Evolutionary conservation across 257 asterid species (phyloP).

Genomic region (Solanum paucissectum): DNA sequence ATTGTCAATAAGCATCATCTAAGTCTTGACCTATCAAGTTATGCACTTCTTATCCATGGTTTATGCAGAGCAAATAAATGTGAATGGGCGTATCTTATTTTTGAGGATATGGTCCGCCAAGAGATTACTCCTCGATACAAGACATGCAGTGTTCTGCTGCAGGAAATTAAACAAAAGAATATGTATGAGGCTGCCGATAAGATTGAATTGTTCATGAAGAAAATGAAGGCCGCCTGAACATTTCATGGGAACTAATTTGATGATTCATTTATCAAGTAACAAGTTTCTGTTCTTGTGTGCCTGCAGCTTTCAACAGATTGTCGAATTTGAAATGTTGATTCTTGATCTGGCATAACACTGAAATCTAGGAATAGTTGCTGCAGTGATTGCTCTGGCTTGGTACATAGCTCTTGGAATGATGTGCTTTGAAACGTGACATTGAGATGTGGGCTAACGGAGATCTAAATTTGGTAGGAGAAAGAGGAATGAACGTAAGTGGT

Average conservation of each 20-base stretch:
- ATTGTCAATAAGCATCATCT: slow-evolving; percentile 57
- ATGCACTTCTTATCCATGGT: slow-evolving; percentile 73
- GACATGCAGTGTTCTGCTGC: slow-evolving; percentile 64
- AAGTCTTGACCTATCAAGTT: slow-evolving; percentile 62
- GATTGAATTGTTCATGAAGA: slow-evolving; percentile 53
- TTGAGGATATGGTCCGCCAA: slow-evolving; percentile 51
- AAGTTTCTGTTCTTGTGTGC: background rate
- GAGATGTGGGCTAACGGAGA: slow-evolving; percentile 60
- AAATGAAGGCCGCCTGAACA: slow-evolving; percentile 43
- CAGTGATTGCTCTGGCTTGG: background rate
- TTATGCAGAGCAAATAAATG: slow-evolving; percentile 53
- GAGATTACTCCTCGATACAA: slow-evolving; percentile 63
- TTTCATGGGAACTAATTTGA: background rate
- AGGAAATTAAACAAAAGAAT: slow-evolving; percentile 38
- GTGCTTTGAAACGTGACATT: slow-evolving; percentile 61
- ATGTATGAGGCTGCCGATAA: slow-evolving; percentile 50
- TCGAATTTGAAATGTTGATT: background rate
- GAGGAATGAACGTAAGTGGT: slow-evolving; percentile 65
- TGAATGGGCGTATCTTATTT: slow-evolving; percentile 50
- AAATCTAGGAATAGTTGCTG: background rate
- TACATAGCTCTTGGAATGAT: slow-evolving; percentile 28
- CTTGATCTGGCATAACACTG: background rate
- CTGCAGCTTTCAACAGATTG: background rate
- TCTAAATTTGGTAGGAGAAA: slow-evolving; percentile 55
- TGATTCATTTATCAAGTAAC: background rate